Evolutionary conservation across 1,139 yeast species (phyloP), one percentile per base, ranked within the genome.

Genomic region (Hemisphaericaspora xylanilytica): DNA sequence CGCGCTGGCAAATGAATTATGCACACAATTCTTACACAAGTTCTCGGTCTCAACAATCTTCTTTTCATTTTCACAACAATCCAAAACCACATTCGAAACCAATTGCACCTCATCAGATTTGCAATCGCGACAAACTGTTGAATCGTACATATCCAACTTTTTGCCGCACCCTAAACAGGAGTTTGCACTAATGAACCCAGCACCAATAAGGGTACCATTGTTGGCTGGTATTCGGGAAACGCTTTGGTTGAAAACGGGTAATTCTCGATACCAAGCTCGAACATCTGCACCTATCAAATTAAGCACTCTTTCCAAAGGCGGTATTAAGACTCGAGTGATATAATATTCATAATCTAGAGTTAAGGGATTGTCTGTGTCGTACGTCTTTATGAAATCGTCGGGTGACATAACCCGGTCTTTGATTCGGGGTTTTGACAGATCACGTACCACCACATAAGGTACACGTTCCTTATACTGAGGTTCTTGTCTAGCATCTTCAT

Each of bases 381-480:
- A 59, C 28, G 78, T 65, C 3, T 61, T 57, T 18, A 88, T 59
- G 44, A 83, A 78, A 24, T 81, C 87, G 41, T 78, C 84, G 0
- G 97, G 97, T 0, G 94, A 67, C 5, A 88, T 73, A 42, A 94
- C 84, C 21, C 96, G 68, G 47, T 90, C 96, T 41, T 82, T 75
- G 18, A 92, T 63, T n/a, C 85, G 64, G 10, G 75, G 73, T 21
- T 82, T 85, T 0, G 78, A 70, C 5, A 78, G 54, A 10, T 92
- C 96, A 42, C 76, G 75, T 9, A 81, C 69, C 1, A 92, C 95
- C 12, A 92, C 73, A 56, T 89, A 92, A 0, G 95, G 94, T 0
- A 92, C 88, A 39, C 98, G 66, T 58, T 92, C 97, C 37, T 77
- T 74, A 50, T 86, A 90, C 55, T 90, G 97, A 0, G 97, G 96